A percentile compares a stretch with the other conserved stretches of the same genome.
Evolutionary conservation across 768 basidiomycete genomes (phyloP).

Genomic region (Nevesoporus exiguus): DNA sequence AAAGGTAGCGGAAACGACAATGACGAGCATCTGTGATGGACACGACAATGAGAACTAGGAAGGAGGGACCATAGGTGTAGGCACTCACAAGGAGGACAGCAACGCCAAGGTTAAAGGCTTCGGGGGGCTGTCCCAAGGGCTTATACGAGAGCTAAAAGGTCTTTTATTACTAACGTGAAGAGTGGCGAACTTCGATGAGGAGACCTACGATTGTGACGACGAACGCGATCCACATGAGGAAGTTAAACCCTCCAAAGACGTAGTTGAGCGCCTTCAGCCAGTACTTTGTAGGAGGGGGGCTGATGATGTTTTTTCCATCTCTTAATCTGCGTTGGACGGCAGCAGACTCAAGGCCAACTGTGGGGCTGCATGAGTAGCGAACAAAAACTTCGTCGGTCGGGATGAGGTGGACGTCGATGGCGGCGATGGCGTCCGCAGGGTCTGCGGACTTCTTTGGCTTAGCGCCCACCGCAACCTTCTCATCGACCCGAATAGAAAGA

Average conservation of each 20-base stretch:
- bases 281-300: slow-evolving; percentile 44
- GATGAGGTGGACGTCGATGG: slow-evolving; percentile 49
- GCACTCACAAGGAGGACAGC: slow-evolving; percentile 45
- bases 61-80: slow-evolving; percentile 11
- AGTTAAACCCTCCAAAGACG: slow-evolving; percentile 57
- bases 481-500: slow-evolving; percentile 43
- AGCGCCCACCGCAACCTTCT: slow-evolving; percentile 18
- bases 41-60: slow-evolving; percentile 4
- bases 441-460: slow-evolving; percentile 25
- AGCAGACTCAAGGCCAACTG: slow-evolving; percentile 44
- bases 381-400: slow-evolving; percentile 39
- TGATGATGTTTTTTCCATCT: slow-evolving; percentile 47
- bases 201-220: slow-evolving; percentile 42
- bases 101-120: slow-evolving; percentile 46
- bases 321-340: slow-evolving; percentile 40
- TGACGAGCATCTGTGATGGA: slow-evolving; percentile 38
- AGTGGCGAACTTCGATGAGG: not conserved
- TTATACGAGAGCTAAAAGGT: slow-evolving; percentile 46
- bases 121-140: slow-evolving; percentile 45
- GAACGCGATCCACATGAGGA: slow-evolving; percentile 53
- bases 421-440: slow-evolving; percentile 38
- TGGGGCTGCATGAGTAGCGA: slow-evolving; percentile 41
- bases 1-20: slow-evolving; percentile 40
- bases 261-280: slow-evolving; percentile 51
- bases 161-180: slow-evolving; percentile 9